Percentiles rank a stretch among this genome's conserved stretches.
Evolutionary conservation across 2,329 filamentous ascomycete species (phyloP).

Genomic region (Exserohilum turcica): DNA sequence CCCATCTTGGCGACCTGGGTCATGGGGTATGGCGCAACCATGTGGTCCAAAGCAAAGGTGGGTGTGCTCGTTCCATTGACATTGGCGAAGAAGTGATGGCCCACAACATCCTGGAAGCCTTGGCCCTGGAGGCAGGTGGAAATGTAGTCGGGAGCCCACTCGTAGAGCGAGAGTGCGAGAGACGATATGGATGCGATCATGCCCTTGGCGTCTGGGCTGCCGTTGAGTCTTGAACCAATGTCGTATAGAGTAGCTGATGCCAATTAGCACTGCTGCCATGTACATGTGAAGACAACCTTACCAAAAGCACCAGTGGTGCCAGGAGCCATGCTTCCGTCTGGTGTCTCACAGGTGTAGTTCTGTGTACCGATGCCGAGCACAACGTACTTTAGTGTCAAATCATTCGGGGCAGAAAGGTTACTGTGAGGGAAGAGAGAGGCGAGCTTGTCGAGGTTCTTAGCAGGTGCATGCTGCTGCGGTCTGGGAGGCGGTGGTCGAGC

Average conservation of each 20-base stretch:
- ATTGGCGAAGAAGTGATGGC: slow-evolving; percentile 69
- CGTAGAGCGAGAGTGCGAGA: slow-evolving; percentile 39
- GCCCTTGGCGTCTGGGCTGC: slow-evolving; percentile 36
- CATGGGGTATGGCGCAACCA: slow-evolving; percentile 50
- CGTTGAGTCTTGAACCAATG: slow-evolving; percentile 40
- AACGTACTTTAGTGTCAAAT: slow-evolving; percentile 51
- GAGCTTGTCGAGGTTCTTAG: slow-evolving; percentile 32
- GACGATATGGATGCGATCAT: slow-evolving; percentile 42
- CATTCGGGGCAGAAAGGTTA: slow-evolving; percentile 36
- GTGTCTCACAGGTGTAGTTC: slow-evolving; percentile 55
- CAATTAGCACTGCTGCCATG: slow-evolving; percentile 13
- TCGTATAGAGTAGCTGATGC: slow-evolving; percentile 44
- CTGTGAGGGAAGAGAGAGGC: slow-evolving; percentile 35
- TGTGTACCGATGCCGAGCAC: slow-evolving; percentile 58
- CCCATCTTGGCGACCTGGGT: slow-evolving; percentile 54
- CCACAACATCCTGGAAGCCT: slow-evolving; percentile 54
- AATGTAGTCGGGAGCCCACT: slow-evolving; percentile 17
- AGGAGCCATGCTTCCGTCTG: slow-evolving; percentile 32
- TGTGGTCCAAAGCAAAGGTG: slow-evolving; percentile 62
- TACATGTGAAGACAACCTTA: slow-evolving; percentile 18
- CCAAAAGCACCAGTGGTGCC: slow-evolving; percentile 43
- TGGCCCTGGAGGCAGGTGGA: slow-evolving; percentile 33
- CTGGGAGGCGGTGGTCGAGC: slow-evolving; percentile 22
- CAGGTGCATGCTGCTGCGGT: slow-evolving; percentile 18
- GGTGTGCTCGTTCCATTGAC: slow-evolving; percentile 50